Base-by-base conservation (phyloP, 2,329 filamentous ascomycete species). In the Fusarium algeriense region DNA sequence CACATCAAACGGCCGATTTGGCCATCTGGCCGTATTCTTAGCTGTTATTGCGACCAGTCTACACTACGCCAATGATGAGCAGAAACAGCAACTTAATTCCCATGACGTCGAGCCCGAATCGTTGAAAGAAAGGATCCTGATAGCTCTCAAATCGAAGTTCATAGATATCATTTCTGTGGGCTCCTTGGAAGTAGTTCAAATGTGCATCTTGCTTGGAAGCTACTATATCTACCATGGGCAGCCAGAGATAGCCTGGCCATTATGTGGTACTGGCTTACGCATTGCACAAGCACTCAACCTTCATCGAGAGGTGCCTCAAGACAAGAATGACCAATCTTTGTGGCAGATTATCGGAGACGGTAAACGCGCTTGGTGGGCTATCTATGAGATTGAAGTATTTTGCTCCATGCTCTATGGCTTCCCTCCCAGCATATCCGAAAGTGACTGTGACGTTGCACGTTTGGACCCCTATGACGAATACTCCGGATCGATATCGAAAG, bases 351-450 rank as follows among this genome's bases (percentile, higher is more conserved):
- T 40, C 68, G 78, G 80, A 46, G 73, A 75, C 1, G 57, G 77
- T 15, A 82, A 82, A 20, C 77, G 80, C 1, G 80, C 79, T 13
- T 83, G 81, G 81, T 83, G 81, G 80, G 80, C 81, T 2, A 77
- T 83, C 0, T 80, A 82, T 40, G 81, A 82, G 52, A 79, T 82
- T 3, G 81, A 83, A 40, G 81, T 79, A 0, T 81, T 82, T 26
- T 82, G 80, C 57, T 82, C 81, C 0, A 82, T 83, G 76, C 73
- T 80, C 0, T 83, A 82, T 40, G 81, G 81, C 3, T 82, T 80
- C 44, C 81, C 81, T 0, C 56, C 68, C 1, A 73, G 75, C 9
- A 81, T 82, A 17, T 66, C 67, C 0, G 80, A 50, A 1, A 3
- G 12, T 0, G 48, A 50, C 19, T 50, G 30, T 6, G 35, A 37